Evolutionary conservation across 495 filamentous ascomycete species (phyloP).

Genomic region (Xanthoparmelia taractica): DNA sequence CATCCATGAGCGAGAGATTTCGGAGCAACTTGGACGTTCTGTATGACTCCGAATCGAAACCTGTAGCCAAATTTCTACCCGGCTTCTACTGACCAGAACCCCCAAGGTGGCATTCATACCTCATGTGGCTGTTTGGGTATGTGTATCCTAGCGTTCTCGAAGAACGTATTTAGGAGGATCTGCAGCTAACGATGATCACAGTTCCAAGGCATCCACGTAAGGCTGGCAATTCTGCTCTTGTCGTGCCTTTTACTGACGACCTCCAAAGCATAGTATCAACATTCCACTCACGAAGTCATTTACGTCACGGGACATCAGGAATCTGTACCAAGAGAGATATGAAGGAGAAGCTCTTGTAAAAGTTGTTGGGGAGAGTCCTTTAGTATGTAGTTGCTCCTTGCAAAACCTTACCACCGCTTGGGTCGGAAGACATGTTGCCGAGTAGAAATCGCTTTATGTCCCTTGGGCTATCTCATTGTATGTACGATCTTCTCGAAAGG

Average conservation of each 20-base stretch:
- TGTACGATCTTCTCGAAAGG: too few relatives aligned
- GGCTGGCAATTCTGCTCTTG: neutral
- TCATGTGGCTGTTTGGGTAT: conserved; percentile 74
- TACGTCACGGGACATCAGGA: conserved; percentile 84
- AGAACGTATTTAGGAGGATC: neutral
- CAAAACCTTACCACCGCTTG: too few relatives aligned
- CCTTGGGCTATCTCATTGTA: too few relatives aligned
- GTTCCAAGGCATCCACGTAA: conserved; percentile 85
- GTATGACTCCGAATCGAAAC: neutral
- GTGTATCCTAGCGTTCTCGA: neutral
- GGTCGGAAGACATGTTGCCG: too few relatives aligned
- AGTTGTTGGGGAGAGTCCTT: conserved; percentile 77
- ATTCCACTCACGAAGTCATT: conserved; percentile 79
- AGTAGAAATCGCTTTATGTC: too few relatives aligned
- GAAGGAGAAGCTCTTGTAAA: conserved; percentile 92
- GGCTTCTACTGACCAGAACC: neutral
- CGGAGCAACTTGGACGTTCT: conserved; percentile 57
- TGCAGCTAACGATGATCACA: neutral
- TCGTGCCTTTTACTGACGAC: neutral
- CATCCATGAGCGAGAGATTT: conserved; percentile 92
- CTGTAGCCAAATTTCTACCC: neutral
- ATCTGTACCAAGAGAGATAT: conserved; percentile 92
- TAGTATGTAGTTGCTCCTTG: conserved; percentile 39
- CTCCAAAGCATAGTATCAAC: conserved; percentile 61
- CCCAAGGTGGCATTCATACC: conserved; percentile 75